phyloP scores from a whole-genome alignment of 2,329 filamentous ascomycete genomes.

The Parasarocladium wereldwijsianum region DNA sequence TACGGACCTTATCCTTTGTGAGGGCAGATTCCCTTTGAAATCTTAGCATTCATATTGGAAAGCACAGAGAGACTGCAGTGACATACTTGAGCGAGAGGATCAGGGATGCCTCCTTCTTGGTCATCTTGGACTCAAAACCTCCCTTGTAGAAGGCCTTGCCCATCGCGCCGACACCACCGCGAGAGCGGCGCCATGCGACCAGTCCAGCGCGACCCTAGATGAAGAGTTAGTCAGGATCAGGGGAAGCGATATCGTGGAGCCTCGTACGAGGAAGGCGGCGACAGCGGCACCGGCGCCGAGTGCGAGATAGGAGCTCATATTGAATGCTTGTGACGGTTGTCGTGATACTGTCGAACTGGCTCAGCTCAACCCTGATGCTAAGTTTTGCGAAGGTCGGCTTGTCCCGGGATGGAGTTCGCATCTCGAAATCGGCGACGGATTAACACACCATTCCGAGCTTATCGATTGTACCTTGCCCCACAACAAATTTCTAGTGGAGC shows the following conservation, averaged over 20 bases:
- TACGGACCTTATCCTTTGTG: slow-evolving; percentile 87
- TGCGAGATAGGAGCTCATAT: slow-evolving; percentile 29
- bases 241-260: neutral
- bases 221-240: slow-evolving; percentile 6
- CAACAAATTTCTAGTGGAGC: too few relatives aligned
- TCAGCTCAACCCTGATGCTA: neutral
- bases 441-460: too few relatives aligned
- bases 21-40: slow-evolving; percentile 61
- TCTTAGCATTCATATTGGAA: slow-evolving; percentile 4
- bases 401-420: too few relatives aligned
- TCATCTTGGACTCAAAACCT: slow-evolving; percentile 96
- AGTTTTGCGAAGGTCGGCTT: slow-evolving; percentile 4
- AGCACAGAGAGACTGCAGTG: neutral
- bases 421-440: too few relatives aligned
- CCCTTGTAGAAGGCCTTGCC: slow-evolving; percentile 96
- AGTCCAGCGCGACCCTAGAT: slow-evolving; percentile 77
- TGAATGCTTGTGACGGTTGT: slow-evolving; percentile 4
- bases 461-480: too few relatives aligned
- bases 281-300: slow-evolving; percentile 33
- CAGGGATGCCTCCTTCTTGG: slow-evolving; percentile 72
- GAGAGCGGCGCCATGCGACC: slow-evolving; percentile 72
- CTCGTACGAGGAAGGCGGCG: slow-evolving; percentile 34
- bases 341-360: neutral
- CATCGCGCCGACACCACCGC: slow-evolving; percentile 61
- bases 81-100: slow-evolving; percentile 79